Percentiles rank a stretch among this genome's conserved stretches.
Evolutionary conservation across 495 filamentous ascomycete genomes (phyloP).

Genomic region (Talaromyces adpressus): DNA sequence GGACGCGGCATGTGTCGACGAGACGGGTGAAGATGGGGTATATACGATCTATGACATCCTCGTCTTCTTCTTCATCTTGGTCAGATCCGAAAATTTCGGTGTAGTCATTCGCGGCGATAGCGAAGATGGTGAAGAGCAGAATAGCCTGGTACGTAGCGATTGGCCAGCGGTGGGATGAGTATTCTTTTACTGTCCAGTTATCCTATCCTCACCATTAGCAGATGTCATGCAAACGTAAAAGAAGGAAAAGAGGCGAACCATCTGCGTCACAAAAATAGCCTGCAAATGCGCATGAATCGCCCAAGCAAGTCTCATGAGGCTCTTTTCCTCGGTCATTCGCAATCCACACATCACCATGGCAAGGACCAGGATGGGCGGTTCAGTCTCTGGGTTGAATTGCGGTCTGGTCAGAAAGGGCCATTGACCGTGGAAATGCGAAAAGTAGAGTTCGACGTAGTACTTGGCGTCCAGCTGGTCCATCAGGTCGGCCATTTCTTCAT

Average conservation of each 20-base stretch:
- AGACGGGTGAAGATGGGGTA: conserved; percentile 6
- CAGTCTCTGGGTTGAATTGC: conserved; percentile 13
- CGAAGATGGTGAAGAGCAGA: conserved; percentile 6
- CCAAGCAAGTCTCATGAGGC: conserved; percentile 4
- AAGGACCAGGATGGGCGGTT: conserved; percentile 1
- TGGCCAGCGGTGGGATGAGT: conserved; percentile 5
- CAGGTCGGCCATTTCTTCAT: neutral
- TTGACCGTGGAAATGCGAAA: conserved; percentile 20
- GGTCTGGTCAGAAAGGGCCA: conserved; percentile 27
- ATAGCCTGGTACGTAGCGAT: conserved; percentile 7
- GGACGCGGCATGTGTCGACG: conserved; percentile 4
- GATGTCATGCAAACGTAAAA: neutral
- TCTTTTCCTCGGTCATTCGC: conserved; percentile 1
- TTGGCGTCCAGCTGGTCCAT: neutral
- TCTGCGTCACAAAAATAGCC: conserved; percentile 1
- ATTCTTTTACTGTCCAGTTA: conserved; percentile 7
- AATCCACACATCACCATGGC: conserved; percentile 1
- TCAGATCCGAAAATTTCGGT: neutral
- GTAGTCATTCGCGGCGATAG: neutral
- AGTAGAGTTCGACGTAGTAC: conserved; percentile 20
- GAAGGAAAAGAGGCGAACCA: neutral
- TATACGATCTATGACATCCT: neutral
- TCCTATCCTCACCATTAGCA: neutral
- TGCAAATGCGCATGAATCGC: conserved; percentile 2
- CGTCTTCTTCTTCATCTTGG: neutral